Evolutionary conservation across 805 yeast genomes (phyloP).

Genomic region (Wickerhamomyces pijperi): DNA sequence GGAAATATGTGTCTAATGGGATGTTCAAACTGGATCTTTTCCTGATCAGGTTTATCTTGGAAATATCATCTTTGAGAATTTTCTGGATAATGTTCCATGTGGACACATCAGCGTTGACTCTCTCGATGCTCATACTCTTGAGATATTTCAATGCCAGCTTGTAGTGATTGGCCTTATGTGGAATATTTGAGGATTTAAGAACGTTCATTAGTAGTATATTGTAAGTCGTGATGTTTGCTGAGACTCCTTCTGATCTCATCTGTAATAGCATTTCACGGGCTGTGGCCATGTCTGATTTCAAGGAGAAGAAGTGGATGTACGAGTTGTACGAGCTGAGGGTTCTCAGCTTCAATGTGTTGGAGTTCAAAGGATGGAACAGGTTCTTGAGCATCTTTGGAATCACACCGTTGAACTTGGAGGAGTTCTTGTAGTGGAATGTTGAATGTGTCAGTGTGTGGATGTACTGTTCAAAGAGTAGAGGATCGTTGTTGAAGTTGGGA

Average conservation of each 20-base stretch:
- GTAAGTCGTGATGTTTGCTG: conserved; percentile 27
- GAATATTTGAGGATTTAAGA: conserved; percentile 17
- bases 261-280: conserved; percentile 29
- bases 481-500: conserved; percentile 20
- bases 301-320: conserved; percentile 26
- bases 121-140: conserved; percentile 19
- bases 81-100: conserved; percentile 28
- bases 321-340: conserved; percentile 25
- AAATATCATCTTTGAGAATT: conserved; percentile 22
- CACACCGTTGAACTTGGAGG: conserved; percentile 27
- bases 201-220: conserved; percentile 25
- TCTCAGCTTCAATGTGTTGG: conserved; percentile 20
- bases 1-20: no score
- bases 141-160: conserved; percentile 20
- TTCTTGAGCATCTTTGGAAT: conserved; percentile 26
- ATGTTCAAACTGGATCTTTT: conserved; percentile 20
- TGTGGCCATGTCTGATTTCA: conserved; percentile 27
- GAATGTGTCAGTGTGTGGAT: conserved; percentile 27
- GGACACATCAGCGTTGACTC: conserved; percentile 21
- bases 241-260: conserved; percentile 24
- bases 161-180: conserved; percentile 19
- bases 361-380: conserved; percentile 28
- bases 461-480: conserved; percentile 20
- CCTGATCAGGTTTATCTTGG: conserved; percentile 21
- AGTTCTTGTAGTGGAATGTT: conserved; percentile 22